Evolutionary conservation across 208 protist genomes (phyloP), one percentile per base, ranked within the genome.

Genomic region (Wallacemonas sp.): DNA sequence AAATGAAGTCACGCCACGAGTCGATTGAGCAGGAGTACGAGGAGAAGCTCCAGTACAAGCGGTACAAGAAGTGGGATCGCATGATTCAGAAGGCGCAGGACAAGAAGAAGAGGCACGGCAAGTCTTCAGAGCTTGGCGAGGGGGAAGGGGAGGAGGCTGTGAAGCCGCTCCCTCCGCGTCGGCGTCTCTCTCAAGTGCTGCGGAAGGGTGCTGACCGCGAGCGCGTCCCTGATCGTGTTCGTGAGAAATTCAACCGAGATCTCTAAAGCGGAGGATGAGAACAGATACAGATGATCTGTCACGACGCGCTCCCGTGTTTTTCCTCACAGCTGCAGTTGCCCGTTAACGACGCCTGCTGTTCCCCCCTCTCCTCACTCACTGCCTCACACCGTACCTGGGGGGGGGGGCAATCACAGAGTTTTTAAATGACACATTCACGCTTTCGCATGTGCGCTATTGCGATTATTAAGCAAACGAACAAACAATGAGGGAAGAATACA

Each of bases 51-150:
- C 63, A 85, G 56, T 86, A 87, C 70, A 79, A 75, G 14, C 65
- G 71, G 56, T 94, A 93, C 73, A 83, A 85, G 27, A 93, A 84
- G 72, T 95, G 90, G 90, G 87, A 93, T 57, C 49, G 62, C 24
- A 76, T 95, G 62, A 71, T 95, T 26, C 65, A 74, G 1, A 83
- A 81, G 49, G 87, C 87, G 1, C 81, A 92, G 66, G 29, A 65
- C n/a, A 91, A 83, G 72, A 65, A 70, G 47, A 64, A 17, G 68
- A 61, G 58, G 65, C 43, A 23, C 26, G 21, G 32, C 63, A 8
- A 41, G 41, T 6, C 19, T 30, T 30, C 58, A 16, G 47, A 64
- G 2, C 54, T 61, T n/a, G 64, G 19, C n/a, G 48, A 65, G 34
- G 68, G 47, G 48, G 75, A 48, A 21, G 70, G 44, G 36, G 44